A percentile compares a stretch with the other conserved stretches of the same genome.
Conservation (phyloP, 441 rosid species). For the Kokia cookei region DNA sequence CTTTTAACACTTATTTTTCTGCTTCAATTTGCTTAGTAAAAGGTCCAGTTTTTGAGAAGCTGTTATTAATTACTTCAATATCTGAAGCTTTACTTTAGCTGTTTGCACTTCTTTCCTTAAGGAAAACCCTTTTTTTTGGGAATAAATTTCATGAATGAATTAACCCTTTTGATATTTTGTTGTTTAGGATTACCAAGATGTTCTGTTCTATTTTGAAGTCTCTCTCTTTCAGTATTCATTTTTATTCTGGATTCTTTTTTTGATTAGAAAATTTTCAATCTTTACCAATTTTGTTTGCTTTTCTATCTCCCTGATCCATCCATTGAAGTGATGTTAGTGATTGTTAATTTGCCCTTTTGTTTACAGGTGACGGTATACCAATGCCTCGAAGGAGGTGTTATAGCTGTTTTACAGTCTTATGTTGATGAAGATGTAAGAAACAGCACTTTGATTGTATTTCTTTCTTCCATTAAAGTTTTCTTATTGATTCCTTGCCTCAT, state of each 20-base stretch:
- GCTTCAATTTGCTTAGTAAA: not conserved
- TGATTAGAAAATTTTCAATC: not conserved
- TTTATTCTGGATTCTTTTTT: not conserved
- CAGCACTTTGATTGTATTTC: not conserved
- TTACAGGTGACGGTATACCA: conserved; percentile 85
- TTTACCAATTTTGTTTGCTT: not conserved
- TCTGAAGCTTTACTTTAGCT: not conserved
- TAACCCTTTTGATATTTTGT: not conserved
- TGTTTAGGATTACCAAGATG: not conserved
- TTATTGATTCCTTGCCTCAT: not conserved
- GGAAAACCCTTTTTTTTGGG: not conserved
- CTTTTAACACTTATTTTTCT: not conserved
- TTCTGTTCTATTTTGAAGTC: not conserved
- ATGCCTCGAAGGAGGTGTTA: conserved; percentile 84
- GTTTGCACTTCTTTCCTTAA: not conserved
- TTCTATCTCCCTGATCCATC: not conserved
- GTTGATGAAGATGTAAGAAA: conserved; percentile 88
- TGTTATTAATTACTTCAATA: not conserved
- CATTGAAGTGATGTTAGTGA: not conserved
- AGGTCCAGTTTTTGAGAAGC: not conserved
- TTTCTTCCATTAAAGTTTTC: not conserved
- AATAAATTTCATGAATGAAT: not conserved
- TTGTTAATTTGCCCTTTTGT: not conserved
- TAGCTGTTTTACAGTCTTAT: conserved; percentile 76
- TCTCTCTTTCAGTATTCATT: not conserved